Conservation (phyloP, 169 alveolate species). For the Perkinsus olseni region DNA sequence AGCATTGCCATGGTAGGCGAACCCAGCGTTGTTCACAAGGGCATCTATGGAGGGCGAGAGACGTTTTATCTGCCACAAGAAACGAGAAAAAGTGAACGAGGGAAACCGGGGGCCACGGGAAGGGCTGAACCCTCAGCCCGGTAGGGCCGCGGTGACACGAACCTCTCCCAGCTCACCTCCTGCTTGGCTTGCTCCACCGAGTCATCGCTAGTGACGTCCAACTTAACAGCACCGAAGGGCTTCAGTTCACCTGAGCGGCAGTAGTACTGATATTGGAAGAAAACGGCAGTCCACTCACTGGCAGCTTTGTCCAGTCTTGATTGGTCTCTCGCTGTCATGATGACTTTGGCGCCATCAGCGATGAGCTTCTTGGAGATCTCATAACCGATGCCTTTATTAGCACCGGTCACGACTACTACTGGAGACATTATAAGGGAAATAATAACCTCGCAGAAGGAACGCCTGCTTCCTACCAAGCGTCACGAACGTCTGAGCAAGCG, state of each 20-base stretch:
- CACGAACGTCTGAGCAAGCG: no score
- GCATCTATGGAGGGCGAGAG: background rate
- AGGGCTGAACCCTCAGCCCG: no score
- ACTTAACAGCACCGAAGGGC: background rate
- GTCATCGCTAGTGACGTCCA: background rate
- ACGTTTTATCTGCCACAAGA: background rate
- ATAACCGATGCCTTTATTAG: background rate
- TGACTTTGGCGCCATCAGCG: background rate
- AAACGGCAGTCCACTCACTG: background rate
- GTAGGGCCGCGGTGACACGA: no score
- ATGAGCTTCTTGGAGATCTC: background rate
- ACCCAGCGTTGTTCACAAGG: background rate
- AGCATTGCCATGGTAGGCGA: background rate
- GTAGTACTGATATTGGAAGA: background rate
- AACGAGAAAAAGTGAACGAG: no score
- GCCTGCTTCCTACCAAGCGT: no score
- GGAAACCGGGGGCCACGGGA: no score
- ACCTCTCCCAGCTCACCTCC: background rate
- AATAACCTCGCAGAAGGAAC: no score
- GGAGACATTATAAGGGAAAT: background rate
- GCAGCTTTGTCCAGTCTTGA: background rate
- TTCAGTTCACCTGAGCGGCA: background rate
- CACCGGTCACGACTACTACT: background rate
- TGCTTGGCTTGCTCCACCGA: background rate
- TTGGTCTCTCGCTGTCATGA: background rate